phyloP scores from a whole-genome alignment of 441 rosid genomes.

The Flueggea neowawraea region DNA sequence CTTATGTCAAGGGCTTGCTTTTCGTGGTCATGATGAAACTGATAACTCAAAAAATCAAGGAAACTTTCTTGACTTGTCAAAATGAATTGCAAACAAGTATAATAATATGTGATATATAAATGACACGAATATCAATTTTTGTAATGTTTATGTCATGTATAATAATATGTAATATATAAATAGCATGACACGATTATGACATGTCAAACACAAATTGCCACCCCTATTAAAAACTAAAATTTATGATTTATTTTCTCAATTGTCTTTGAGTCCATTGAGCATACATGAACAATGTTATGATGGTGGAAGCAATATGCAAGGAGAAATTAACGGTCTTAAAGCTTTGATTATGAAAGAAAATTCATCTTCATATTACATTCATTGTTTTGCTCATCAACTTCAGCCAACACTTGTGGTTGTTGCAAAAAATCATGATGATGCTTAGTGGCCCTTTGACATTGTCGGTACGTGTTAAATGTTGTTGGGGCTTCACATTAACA shows the following conservation, averaged over 20 bases:
- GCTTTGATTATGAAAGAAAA: conserved; percentile 4
- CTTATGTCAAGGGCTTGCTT: background rate
- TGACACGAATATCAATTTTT: no score
- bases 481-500: conserved; percentile 2
- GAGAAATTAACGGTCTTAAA: background rate
- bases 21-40: background rate
- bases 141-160: no score
- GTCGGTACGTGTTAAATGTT: background rate
- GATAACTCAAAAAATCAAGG: background rate
- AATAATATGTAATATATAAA: no score
- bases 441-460: background rate
- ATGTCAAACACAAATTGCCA: no score
- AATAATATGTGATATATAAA: no score
- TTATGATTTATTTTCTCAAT: no score
- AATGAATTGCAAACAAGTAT: no score
- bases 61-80: background rate
- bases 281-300: conserved; percentile 9
- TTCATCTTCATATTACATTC: background rate
- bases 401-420: background rate
- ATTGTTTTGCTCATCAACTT: conserved; percentile 8
- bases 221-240: no score
- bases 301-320: conserved; percentile 3
- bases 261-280: background rate
- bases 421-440: background rate
- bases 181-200: no score